A percentile compares a stretch with the other conserved stretches of the same genome.
Conservation (phyloP, 441 rosid genomes). For the Mallotus japonicus region DNA sequence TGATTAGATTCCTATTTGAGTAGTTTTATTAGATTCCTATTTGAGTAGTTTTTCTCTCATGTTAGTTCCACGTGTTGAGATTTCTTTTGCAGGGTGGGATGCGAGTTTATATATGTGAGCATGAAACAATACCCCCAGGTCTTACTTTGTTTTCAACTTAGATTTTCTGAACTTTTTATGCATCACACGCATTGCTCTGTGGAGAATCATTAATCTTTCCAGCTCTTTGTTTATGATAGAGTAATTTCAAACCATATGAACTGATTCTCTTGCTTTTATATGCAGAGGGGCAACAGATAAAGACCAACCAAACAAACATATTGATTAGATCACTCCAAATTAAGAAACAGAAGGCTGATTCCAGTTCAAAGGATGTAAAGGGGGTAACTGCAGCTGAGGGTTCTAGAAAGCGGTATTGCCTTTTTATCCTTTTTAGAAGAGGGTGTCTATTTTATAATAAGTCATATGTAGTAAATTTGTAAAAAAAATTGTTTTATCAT, state of each 20-base stretch:
- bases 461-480: neutral
- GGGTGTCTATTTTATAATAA: slow-evolving; percentile 8
- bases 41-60: too few relatives aligned
- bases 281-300: slow-evolving; percentile 73
- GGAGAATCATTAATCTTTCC: too few relatives aligned
- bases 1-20: too few relatives aligned
- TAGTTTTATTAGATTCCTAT: too few relatives aligned
- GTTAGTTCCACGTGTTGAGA: neutral
- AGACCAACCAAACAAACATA: slow-evolving; percentile 91
- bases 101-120: slow-evolving; percentile 78
- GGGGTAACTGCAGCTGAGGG: slow-evolving; percentile 50
- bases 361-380: slow-evolving; percentile 58
- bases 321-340: slow-evolving; percentile 83
- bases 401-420: slow-evolving; percentile 73
- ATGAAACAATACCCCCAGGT: slow-evolving; percentile 92
- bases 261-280: slow-evolving; percentile 26
- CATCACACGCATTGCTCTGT: neutral
- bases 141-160: slow-evolving; percentile 10
- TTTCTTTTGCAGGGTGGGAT: slow-evolving; percentile 65
- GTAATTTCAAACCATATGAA: neutral
- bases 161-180: neutral
- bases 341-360: slow-evolving; percentile 64
- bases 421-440: slow-evolving; percentile 7
- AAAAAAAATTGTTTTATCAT: too few relatives aligned
- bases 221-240: slow-evolving; percentile 1